Base-by-base conservation (phyloP, 1,139 yeast species). In the Saccharomycopsis crataegensis region DNA sequence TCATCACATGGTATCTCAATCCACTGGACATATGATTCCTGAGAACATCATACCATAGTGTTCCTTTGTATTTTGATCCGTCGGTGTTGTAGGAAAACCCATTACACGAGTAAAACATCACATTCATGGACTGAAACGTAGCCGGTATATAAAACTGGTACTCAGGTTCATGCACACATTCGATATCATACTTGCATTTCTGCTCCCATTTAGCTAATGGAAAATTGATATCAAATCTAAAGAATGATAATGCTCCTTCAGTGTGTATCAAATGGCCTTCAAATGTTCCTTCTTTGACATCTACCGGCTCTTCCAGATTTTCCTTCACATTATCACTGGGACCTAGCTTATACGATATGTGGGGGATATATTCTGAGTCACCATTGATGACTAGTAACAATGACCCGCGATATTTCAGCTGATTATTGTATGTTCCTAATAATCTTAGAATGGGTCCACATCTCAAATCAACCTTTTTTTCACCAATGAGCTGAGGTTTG, bases 41-140 rank as follows among this genome's bases (percentile, higher is more conserved):
- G 62, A 86, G 65, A 5, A 86, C 93, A 62, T 86, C 93, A 43
- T 70, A 71, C 95, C 95, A 86, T 59, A 86, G 70, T 22, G 82
- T 77, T 31, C 85, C 82, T 56, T 76, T 74, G 67, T 78, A 86
- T 28, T 70, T 70, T 6, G 67, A 61, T 1, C 90, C 77, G 57
- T 80, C 83, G 8, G 82, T 79, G 4, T 73, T 79, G 52, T 82
- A 67, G 4, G 88, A 81, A 64, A 86, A 86, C n/a, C 94, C 94
- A 64, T 86, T 86, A 69, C 94, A 86, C 11, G 91, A 83, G 64
- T 74, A 82, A 49, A 85, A 80, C 70, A 84, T 72, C 12, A 82
- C 74, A 63, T 84, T 85, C 89, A 85, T 83, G 17, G 84, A 75
- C 64, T 82, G 79, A 9, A 67, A 60, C 1, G 60, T 58, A 2